phyloP scores from a whole-genome alignment of 495 filamentous ascomycete genomes.

The Neurospora sp. region DNA sequence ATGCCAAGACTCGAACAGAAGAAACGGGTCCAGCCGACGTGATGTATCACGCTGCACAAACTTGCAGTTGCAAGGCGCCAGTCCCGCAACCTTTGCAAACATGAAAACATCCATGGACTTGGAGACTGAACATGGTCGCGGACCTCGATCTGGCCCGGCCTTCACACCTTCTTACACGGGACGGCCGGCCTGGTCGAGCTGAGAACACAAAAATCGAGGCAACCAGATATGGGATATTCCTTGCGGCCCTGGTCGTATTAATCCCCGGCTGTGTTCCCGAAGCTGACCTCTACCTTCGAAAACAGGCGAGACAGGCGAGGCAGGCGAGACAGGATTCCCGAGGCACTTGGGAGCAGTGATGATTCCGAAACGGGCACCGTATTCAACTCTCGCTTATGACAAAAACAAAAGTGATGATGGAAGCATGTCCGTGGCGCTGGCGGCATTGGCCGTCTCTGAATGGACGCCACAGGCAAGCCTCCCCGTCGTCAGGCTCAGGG shows the following conservation, averaged over 20 bases:
- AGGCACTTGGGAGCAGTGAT: background rate
- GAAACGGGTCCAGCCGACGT: background rate
- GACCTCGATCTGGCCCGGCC: background rate
- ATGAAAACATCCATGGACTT: background rate
- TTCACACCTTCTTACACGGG: background rate
- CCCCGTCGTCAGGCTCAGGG: background rate
- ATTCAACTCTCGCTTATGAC: background rate
- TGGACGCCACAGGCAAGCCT: background rate
- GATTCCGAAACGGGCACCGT: background rate
- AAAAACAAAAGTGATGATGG: background rate
- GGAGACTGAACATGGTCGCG: background rate
- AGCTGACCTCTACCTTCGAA: background rate
- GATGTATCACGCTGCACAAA: conserved; percentile 4
- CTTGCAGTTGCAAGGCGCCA: background rate
- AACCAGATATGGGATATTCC: background rate
- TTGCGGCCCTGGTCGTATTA: background rate
- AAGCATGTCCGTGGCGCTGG: background rate
- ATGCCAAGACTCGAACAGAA: background rate
- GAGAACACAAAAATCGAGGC: background rate
- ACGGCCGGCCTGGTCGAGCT: background rate
- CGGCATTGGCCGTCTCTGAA: background rate
- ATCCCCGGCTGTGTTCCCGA: background rate
- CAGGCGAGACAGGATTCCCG: background rate
- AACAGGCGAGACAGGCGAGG: background rate
- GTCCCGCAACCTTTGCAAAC: background rate